Evolutionary conservation across 2,329 filamentous ascomycete genomes (phyloP).

Genomic region (Scorias spongiosa): DNA sequence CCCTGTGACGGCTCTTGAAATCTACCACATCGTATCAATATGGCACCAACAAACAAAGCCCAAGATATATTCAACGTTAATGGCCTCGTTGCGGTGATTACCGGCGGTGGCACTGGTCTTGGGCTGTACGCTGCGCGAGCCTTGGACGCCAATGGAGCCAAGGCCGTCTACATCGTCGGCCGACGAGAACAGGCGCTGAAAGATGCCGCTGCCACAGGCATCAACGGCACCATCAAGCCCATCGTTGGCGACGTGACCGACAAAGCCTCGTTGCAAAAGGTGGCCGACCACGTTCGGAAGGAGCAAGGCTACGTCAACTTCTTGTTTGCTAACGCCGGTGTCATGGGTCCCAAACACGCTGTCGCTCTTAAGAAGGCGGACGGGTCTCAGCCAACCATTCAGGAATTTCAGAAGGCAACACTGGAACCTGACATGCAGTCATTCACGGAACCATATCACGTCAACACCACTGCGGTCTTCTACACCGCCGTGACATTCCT

Average conservation of each 20-base stretch:
- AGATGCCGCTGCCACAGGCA: constrained; percentile 25
- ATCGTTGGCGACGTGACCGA: constrained; percentile 31
- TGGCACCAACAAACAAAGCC: constrained; percentile 4
- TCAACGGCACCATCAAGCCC: constrained; percentile 27
- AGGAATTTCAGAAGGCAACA: constrained; percentile 10
- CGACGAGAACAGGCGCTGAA: constrained; percentile 31
- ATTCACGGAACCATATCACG: constrained; percentile 20
- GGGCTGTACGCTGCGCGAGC: constrained; percentile 31
- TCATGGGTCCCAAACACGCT: constrained; percentile 14
- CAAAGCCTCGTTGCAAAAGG: constrained; percentile 24
- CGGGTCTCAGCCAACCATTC: constrained; percentile 6
- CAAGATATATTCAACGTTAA: constrained; percentile 30
- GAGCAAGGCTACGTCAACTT: constrained; percentile 23
- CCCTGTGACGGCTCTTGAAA: too few relatives aligned
- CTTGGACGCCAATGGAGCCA: constrained; percentile 31
- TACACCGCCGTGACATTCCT: constrained; percentile 28
- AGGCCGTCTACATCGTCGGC: constrained; percentile 39
- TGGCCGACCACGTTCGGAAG: constrained; percentile 23
- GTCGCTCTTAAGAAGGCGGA: constrained; percentile 4
- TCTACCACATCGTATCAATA: not conserved
- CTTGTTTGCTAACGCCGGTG: constrained; percentile 22
- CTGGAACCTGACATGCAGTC: constrained; percentile 14
- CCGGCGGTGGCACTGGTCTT: constrained; percentile 38
- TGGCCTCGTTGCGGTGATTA: constrained; percentile 37
- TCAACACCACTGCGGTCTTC: constrained; percentile 25